Conservation (phyloP, 2,329 filamentous ascomycete genomes). For the Claviceps sp. region DNA sequence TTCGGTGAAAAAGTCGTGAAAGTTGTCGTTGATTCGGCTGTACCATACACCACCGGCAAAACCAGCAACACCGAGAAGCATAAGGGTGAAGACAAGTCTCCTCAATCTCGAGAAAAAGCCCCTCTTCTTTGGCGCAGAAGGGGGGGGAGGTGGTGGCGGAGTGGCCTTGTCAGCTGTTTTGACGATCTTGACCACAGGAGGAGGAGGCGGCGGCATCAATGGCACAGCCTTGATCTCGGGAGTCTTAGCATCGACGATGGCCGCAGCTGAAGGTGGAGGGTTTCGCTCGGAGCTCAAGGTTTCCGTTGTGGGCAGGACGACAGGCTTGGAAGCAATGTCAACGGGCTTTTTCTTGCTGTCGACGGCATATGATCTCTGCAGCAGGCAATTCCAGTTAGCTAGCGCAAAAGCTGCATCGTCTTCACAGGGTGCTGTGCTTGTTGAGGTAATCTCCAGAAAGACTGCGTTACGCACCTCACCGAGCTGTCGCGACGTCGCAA, state of each 20-base stretch:
- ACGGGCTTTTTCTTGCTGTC: constrained; percentile 42
- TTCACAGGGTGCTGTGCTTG: not conserved
- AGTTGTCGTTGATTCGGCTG: constrained; percentile 87
- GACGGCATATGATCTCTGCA: constrained; percentile 44
- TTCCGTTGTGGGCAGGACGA: constrained; percentile 40
- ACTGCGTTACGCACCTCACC: constrained; percentile 17
- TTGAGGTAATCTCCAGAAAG: not conserved
- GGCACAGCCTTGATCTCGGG: constrained; percentile 16
- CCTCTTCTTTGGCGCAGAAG: constrained; percentile 38
- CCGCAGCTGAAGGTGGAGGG: constrained; percentile 23
- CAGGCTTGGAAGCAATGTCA: constrained; percentile 32
- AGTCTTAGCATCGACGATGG: constrained; percentile 13
- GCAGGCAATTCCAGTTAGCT: not conserved
- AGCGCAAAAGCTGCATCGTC: not conserved
- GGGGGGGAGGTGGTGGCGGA: constrained; percentile 16
- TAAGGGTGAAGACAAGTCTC: constrained; percentile 62
- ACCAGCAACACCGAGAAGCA: constrained; percentile 61
- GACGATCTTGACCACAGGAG: not conserved
- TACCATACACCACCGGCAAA: constrained; percentile 88
- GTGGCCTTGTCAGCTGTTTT: constrained; percentile 9
- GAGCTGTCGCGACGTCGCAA: constrained; percentile 21
- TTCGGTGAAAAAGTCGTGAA: constrained; percentile 98
- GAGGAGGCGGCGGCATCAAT: constrained; percentile 17
- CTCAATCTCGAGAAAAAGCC: constrained; percentile 59
- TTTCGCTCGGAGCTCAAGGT: constrained; percentile 35